Base-by-base conservation (phyloP, 306 rosid genomes). In the Urtica urens region DNA sequence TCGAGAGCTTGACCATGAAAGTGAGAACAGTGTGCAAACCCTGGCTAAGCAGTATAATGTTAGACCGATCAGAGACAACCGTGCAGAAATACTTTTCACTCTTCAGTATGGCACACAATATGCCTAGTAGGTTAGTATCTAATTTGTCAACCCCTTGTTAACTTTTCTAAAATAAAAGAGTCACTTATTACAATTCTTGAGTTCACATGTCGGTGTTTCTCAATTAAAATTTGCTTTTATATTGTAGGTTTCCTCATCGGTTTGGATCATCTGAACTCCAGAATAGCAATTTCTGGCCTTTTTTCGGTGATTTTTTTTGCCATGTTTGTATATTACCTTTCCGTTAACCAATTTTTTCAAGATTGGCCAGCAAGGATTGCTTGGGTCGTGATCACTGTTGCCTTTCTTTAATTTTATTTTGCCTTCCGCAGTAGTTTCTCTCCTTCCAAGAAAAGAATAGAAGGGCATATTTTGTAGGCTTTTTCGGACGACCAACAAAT, bases 1-100 rank as follows among this genome's bases (percentile, higher is more conserved):
- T 5, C 77, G 99, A 47, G 87, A 85, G 72, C 42, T 71, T 73
- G 94, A 92, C 63, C 49, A 77, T 35, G 93, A 85, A 16, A 77
- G 63, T 59, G 70, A 82, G 48, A 83, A 77, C 53, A 75, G 67
- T 24, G 68, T 82, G 53, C 43, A 65, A 13, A 48, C 76, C 60
- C 12, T 77, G 11, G 96, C 87, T 30, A 66, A 5, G 43, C 67
- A 65, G 57, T 71, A 64, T 39, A 67, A 65, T 1, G 52, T 64
- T 51, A 72, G 53, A 63, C 27, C 82, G 79, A 78, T 84, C 63
- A 2, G 58, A 37, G 93, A 82, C 51, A 51, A 0, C 39, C 83
- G 99, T 50, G 74, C 69, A 69, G 63, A 69, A 57, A 71, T 63
- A 4, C 72, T 92, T 52, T 85, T 90, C 48, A 74, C 65, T 61